Base-by-base conservation (phyloP, 768 basidiomycete species). In the Mrakia blollopis region DNA sequence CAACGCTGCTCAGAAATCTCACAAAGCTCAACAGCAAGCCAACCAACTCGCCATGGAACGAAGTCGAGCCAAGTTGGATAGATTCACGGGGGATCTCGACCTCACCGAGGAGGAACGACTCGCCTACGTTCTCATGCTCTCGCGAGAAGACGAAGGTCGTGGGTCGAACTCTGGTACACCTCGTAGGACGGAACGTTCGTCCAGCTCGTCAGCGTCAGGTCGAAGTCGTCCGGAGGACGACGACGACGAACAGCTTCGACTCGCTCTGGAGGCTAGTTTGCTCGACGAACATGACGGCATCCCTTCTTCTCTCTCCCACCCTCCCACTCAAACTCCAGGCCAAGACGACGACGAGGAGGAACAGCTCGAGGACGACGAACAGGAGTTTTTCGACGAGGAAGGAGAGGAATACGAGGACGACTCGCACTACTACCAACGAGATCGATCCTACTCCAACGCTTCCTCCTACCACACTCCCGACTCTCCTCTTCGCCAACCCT, bases 141-240 rank as follows among this genome's bases (percentile, higher is more conserved):
- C 61, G 35, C 76, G 72, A 13, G 76, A 77, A 18, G 76, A 77
- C 41, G 76, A 77, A 39, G 47, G 68, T 32, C 62, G 60, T 35
- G 35, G 65, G 0, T 32, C 37, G 21, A 30, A 30, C 60, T 10
- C 39, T 44, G 21, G 23, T 10, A n/a, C 52, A 25, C 32, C 47
- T 37, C 32, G 23, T 8, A n/a, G 16, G 11, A 37, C 47, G 35
- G 30, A 35, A 47, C 30, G 70, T 0, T n/a, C n/a, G 44, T 11
- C 62, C 60, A 70, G 57, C 14, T 28, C 32, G 35, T 69, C 67
- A 25, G 41, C 39, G 0, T n/a, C 67, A 28, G 44, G 65, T 39
- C 65, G 35, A 39, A 23, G 18, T 30, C 63, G 8, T 21, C 47
- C 7, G 65, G 65, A 67, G 14, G 37, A 68, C 21, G 65, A 68